Evolutionary conservation across 2,329 filamentous ascomycete genomes (phyloP).

Genomic region (Phaeosphaeria sp.): DNA sequence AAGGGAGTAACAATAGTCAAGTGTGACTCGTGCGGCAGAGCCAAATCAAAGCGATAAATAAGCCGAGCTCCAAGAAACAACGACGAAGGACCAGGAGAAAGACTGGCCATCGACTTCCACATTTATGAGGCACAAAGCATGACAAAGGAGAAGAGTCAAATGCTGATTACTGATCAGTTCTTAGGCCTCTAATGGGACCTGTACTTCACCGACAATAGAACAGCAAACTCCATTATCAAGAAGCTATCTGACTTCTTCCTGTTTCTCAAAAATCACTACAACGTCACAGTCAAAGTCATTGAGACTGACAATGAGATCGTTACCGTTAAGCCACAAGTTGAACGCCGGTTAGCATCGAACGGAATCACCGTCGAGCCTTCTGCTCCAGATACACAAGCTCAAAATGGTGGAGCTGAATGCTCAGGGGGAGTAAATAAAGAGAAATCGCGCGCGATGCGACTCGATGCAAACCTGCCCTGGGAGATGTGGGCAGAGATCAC

Average conservation of each 20-base stretch:
- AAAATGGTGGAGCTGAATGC: conserved; percentile 10
- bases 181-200: conserved; percentile 1
- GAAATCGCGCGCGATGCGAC: conserved; percentile 5
- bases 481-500: conserved; percentile 8
- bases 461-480: conserved; percentile 8
- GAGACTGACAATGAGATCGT: conserved; percentile 5
- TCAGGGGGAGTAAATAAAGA: conserved; percentile 10
- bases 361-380: conserved; percentile 5
- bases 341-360: not conserved
- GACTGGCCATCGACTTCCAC: conserved; percentile 11
- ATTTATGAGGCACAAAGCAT: conserved; percentile 3
- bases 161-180: conserved; percentile 1
- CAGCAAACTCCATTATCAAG: conserved; percentile 2
- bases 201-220: conserved; percentile 6
- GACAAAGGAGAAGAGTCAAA: conserved; percentile 5
- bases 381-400: conserved; percentile 8
- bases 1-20: too few species aligned
- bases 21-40: too few species aligned
- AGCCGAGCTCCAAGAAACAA: too few species aligned
- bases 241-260: not conserved
- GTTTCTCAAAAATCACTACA: conserved; percentile 2
- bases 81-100: too few species aligned
- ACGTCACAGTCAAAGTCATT: conserved; percentile 10
- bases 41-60: too few species aligned
- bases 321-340: conserved; percentile 1